Evolutionary conservation across 176 grass and related monocot genomes (phyloP), one percentile per base, ranked within the genome.

Genomic region (Chrysopogon serrulatus): DNA sequence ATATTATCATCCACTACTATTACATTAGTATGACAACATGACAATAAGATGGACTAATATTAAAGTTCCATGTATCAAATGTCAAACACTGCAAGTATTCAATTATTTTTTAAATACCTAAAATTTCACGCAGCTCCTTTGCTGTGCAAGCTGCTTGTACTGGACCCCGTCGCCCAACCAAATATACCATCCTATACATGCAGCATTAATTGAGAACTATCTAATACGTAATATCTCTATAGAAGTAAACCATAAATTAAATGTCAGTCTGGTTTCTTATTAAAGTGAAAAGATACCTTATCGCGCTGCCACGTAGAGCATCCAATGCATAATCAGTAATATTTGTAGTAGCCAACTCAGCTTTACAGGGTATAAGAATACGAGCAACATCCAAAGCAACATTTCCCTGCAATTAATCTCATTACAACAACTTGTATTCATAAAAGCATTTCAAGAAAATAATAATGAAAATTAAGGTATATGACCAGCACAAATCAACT

Each of bases 321-420:
- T 88, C 72, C 71, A 98, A 73, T 62, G 96, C 96, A 95, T 93
- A 88, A 74, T 88, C 91, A 49, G 96, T 62, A 78, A 98, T 98
- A 86, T 95, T 93, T 73, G 91, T 95, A 88, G 84, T 90, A 88
- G 88, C 89, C 69, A 98, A 86, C 81, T 98, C 93, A 37, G 17
- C 78, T 67, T 60, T 87, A 65, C 90, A 90, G 56, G 89, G 51
- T 85, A n/a, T n/a, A 78, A 98, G 91, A 90, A 98, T 85, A 67
- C 91, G 89, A 53, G 96, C 91, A 84, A 90, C 93, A 93, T 98
- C 91, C 88, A 98, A 87, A 71, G 96, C 93, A 65, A 98, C 96
- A 93, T 98, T 98, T 75, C 96, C 96, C 96, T 95, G 65, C 45
- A 74, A 68, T 74, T 68, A 82, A 57, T 43, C 19, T 64, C 19